Base-by-base conservation (phyloP, 495 filamentous ascomycete species). In the Annulohypoxylon moriforme region DNA sequence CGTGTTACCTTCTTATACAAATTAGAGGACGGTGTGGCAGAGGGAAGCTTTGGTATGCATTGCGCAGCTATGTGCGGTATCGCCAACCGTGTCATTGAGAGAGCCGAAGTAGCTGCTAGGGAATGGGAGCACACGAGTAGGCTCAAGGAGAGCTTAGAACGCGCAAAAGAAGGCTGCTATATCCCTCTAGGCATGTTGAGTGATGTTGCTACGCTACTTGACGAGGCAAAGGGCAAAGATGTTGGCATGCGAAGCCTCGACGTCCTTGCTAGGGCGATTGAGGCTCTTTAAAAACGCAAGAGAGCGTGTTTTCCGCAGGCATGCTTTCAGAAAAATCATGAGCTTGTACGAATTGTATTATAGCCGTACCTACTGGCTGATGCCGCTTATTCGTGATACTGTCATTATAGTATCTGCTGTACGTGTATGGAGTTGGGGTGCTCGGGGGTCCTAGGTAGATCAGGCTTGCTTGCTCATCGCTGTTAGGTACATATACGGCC, bases 61-160 rank as follows among this genome's bases (percentile, higher is more conserved):
- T 99, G 96, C 77, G 96, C 96, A 1, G 88, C 92, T 36, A 99
- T 98, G 96, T 99, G 96, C 68, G 96, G 96, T 1, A 98, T 99
- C 49, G 85, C 94, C 0, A 83, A 80, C 44, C 90, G 89, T 74
- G 91, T 99, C 31, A 92, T 99, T 47, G 90, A 94, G 76, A 79
- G 90, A 14, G 96, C 96, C 2, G 96, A 98, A 78, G 85, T 86
- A 20, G 96, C 96, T n/a, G 96, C 96, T 13, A 90, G 86, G 74
- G 91, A 92, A 74, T 99, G 96, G 93, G 96, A 99, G 82, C 94
- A 98, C 80, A 98, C 96, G 4, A 93, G 91, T 62, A 84, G 92
- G 16, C 82, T 98, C 55, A 94, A 92, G 79, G 94, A 97, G 83
- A 95, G 91, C 69, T 79, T 97, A 49, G 94, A 98, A 73, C 88